Percentiles rank a stretch among this genome's conserved stretches.
These are phyloP conservation scores for Verticillium dahliae DNA, from an alignment of 2,329 filamentous ascomycete genomes.

Conservation along the genomic window DNA sequence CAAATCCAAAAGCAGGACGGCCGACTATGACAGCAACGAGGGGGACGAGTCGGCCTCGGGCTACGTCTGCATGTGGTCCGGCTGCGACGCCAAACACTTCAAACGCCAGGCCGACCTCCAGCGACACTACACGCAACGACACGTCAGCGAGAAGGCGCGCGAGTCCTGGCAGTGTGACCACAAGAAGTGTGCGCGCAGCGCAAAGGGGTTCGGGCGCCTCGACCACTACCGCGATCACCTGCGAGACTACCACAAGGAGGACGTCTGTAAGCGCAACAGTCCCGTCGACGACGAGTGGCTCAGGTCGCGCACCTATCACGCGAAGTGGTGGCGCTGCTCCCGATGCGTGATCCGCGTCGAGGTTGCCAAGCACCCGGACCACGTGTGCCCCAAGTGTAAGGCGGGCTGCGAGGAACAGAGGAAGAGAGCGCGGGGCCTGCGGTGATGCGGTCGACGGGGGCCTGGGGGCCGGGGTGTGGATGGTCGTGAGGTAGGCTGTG, in stretches of 20 bases:
- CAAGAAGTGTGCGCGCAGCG: conserved; percentile 34
- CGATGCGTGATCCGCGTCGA: conserved; percentile 42
- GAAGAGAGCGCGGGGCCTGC: conserved; percentile 14
- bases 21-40: neutral
- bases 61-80: conserved; percentile 25
- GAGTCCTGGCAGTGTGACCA: conserved; percentile 46
- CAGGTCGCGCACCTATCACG: conserved; percentile 28
- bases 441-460: neutral
- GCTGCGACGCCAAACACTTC: conserved; percentile 40
- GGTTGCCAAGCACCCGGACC: conserved; percentile 22
- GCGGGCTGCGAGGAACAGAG: conserved; percentile 37
- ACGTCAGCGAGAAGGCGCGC: conserved; percentile 33
- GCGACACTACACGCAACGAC: conserved; percentile 44
- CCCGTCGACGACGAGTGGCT: conserved; percentile 28
- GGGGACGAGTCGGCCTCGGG: neutral
- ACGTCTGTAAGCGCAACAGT: conserved; percentile 40
- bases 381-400: conserved; percentile 39
- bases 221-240: conserved; percentile 54
- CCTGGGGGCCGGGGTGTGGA: neutral
- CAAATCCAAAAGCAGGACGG: neutral
- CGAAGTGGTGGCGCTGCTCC: conserved; percentile 47
- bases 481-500: neutral
- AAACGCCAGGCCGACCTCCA: conserved; percentile 47
- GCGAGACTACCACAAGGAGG: conserved; percentile 48
- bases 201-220: conserved; percentile 42